Evolutionary conservation across 2,329 filamentous ascomycete genomes (phyloP).

Genomic region (Colletotrichum cereale): DNA sequence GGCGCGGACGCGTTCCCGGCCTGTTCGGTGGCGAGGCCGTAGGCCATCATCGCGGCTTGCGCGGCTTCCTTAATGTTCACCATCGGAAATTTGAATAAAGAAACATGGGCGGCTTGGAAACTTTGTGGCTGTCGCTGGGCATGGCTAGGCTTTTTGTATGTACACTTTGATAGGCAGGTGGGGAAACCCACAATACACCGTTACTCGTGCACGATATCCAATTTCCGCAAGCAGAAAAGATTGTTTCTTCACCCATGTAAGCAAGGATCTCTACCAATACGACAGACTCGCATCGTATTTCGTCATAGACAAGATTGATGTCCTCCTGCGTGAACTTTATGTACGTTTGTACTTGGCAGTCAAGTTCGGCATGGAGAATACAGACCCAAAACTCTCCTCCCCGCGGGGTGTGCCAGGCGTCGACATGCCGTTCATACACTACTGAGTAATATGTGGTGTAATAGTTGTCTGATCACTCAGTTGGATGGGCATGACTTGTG

Average conservation of each 20-base stretch:
- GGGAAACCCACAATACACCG: neutral
- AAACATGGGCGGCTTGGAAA: too few species aligned
- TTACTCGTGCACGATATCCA: neutral
- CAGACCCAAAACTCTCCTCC: neutral
- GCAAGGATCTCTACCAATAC: neutral
- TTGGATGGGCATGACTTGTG: neutral
- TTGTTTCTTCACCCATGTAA: neutral
- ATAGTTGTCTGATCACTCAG: too few species aligned
- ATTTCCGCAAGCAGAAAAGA: neutral
- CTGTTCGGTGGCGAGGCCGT: constrained; percentile 14
- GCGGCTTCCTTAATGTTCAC: constrained; percentile 32
- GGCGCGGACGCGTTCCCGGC: constrained; percentile 18
- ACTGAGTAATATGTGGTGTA: too few species aligned
- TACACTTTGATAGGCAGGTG: neutral
- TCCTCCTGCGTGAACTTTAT: neutral
- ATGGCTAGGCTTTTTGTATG: neutral
- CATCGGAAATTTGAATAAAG: neutral
- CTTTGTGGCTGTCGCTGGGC: neutral
- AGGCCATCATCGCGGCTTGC: constrained; percentile 20
- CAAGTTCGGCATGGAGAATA: neutral
- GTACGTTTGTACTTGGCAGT: neutral
- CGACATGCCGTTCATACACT: too few species aligned
- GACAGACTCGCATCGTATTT: neutral
- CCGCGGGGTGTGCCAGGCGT: too few species aligned
- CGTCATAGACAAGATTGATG: neutral